Evolutionary conservation across 129 eudicot species (phyloP), one percentile per base, ranked within the genome.

Genomic region (Lonicera japonica): DNA sequence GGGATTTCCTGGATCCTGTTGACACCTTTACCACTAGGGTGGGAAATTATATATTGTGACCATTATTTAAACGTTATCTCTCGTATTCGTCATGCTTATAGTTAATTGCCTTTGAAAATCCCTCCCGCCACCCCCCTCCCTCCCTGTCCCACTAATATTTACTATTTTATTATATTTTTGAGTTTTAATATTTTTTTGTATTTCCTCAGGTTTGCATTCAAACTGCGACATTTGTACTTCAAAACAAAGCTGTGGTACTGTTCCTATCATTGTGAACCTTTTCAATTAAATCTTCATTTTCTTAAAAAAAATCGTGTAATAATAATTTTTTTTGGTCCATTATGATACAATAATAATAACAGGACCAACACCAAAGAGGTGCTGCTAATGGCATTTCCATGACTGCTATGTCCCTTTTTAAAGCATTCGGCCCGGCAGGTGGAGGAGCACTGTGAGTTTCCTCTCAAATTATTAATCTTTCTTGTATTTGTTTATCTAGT

Each of bases 301-400:
- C n/a, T n/a, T n/a, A n/a, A n/a, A n/a, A 14, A 0, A 56, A 17
- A 5, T 16, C 40, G 0, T 57, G 14, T 56, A 24, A 58, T 25
- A 16, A 16, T 14, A 0, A 22, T 13, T 54, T 45, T 29, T 0
- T 55, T 34, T 54, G 47, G 18, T 11, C 13, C 25, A 25, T 25
- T 46, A 29, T 23, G 54, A 56, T 36, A 45, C 51, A 29, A 29
- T 1, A 29, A 1, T 1, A 54, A 63, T 38, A 11, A 50, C 71
- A 91, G 98, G 95, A 73, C 14, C 98, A 87, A 80, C 76, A 68
- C 64, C 86, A 92, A 79, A 77, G 98, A 64, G 98, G 98, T 56
- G 95, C 96, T 45, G 98, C 98, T 8, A 92, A 92, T 76, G 98
- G 90, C 43, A 46, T 84, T 22, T 40, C 63, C 40, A 74, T 80